These are phyloP conservation scores for Firmiana major DNA, from an alignment of 345 rosid genomes.

Conservation along the genomic window DNA sequence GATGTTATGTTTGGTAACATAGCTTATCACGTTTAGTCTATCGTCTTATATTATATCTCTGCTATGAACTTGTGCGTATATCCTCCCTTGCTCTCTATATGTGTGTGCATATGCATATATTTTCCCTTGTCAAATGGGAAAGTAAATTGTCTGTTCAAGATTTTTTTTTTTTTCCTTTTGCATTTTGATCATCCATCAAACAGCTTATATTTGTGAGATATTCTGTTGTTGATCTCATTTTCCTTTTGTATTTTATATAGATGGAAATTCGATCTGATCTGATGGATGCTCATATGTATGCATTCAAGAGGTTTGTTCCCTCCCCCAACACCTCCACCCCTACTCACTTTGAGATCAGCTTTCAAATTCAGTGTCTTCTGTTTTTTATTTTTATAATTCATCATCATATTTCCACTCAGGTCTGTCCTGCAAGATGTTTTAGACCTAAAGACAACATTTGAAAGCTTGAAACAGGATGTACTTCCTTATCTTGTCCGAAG, in stretches of 20 bases:
- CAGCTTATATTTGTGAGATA: background rate
- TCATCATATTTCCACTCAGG: constrained; percentile 33
- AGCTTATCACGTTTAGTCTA: background rate
- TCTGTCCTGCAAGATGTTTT: constrained; percentile 74
- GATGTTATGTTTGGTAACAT: background rate
- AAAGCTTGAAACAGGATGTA: constrained; percentile 77
- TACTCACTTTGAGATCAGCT: background rate
- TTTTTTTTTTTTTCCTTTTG: background rate
- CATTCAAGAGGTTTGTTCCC: constrained; percentile 78
- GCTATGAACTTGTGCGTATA: background rate
- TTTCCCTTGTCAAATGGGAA: background rate
- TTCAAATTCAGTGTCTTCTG: background rate
- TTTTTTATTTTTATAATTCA: background rate
- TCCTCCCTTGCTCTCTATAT: background rate
- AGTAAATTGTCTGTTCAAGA: background rate
- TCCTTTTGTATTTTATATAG: constrained; percentile 40
- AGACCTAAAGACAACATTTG: constrained; percentile 62
- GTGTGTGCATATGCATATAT: background rate
- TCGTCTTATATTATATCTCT: background rate
- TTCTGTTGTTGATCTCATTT: constrained; percentile 13
- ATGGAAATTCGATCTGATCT: constrained; percentile 94
- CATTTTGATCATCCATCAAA: background rate
- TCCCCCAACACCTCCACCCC: constrained; percentile 7
- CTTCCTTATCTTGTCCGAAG: constrained; percentile 88
- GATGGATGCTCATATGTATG: constrained; percentile 95